Percentiles rank a stretch among this genome's conserved stretches.
Conservation (phyloP, 345 rosid genomes). For the Leavenworthia alabamica region DNA sequence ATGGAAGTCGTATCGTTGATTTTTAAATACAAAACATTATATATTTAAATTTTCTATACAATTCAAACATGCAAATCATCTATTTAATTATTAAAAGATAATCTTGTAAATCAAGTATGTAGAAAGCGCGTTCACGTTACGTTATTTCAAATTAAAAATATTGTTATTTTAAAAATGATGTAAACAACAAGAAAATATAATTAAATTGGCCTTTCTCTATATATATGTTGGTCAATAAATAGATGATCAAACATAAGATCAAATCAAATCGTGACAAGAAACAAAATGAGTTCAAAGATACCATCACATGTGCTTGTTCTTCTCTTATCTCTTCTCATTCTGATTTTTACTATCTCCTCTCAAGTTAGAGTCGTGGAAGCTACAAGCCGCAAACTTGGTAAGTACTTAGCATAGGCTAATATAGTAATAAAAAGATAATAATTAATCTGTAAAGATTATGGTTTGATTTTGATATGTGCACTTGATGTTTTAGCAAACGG, state of each 20-base stretch:
- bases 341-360: not conserved
- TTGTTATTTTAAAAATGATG: not conserved
- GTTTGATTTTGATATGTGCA: not conserved
- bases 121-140: slow-evolving; percentile 7
- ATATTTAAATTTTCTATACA: too few species aligned
- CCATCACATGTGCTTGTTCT: not conserved
- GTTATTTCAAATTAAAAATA: not conserved
- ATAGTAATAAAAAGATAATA: not conserved
- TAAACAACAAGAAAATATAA: not conserved
- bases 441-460: not conserved
- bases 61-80: not conserved
- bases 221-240: not conserved
- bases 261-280: not conserved
- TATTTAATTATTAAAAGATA: not conserved
- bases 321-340: not conserved
- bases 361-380: not conserved
- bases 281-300: not conserved
- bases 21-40: not conserved
- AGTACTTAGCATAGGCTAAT: not conserved
- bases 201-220: not conserved
- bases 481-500: not conserved
- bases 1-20: not conserved
- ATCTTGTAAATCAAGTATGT: not conserved
- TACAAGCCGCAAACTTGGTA: slow-evolving; percentile 7
- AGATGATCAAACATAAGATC: not conserved